These are phyloP conservation scores for Colletotrichum abscissum DNA, from an alignment of 2,329 filamentous ascomycete genomes.

Conservation along the genomic window DNA sequence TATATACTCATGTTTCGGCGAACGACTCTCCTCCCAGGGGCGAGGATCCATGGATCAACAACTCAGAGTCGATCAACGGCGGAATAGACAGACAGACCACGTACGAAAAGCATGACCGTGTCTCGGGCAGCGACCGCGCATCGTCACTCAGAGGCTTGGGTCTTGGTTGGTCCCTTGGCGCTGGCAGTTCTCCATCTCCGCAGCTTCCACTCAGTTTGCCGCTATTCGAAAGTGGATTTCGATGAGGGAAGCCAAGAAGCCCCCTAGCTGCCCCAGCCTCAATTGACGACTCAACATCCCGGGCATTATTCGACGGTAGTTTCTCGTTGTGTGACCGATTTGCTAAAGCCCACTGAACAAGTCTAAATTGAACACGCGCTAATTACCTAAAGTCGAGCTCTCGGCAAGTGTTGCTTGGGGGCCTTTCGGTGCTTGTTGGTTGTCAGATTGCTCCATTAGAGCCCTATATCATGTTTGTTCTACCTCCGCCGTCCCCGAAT, in stretches of 20 bases:
- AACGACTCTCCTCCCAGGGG: background rate
- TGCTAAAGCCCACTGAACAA: background rate
- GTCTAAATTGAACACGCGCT: background rate
- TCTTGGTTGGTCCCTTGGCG: conserved; percentile 31
- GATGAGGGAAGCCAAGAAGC: conserved; percentile 33
- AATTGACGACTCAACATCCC: conserved; percentile 30
- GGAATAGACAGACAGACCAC: background rate
- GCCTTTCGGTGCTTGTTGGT: background rate
- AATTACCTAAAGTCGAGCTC: conserved; percentile 11
- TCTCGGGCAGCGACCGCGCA: conserved; percentile 25
- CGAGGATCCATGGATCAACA: background rate
- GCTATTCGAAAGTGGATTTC: conserved; percentile 26
- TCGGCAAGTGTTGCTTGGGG: background rate
- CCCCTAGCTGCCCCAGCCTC: conserved; percentile 25
- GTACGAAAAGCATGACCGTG: background rate
- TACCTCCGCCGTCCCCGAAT: conserved; percentile 6
- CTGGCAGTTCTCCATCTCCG: conserved; percentile 11
- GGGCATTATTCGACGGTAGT: conserved; percentile 8
- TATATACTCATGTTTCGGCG: conserved; percentile 12
- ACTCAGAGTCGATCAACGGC: background rate
- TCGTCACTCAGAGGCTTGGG: conserved; percentile 34
- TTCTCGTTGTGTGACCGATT: background rate
- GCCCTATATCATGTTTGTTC: background rate
- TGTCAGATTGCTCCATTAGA: background rate
- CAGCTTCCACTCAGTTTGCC: conserved; percentile 22